Conservation (phyloP, 78 protist species). For the Tieghemostelium lacteum region DNA sequence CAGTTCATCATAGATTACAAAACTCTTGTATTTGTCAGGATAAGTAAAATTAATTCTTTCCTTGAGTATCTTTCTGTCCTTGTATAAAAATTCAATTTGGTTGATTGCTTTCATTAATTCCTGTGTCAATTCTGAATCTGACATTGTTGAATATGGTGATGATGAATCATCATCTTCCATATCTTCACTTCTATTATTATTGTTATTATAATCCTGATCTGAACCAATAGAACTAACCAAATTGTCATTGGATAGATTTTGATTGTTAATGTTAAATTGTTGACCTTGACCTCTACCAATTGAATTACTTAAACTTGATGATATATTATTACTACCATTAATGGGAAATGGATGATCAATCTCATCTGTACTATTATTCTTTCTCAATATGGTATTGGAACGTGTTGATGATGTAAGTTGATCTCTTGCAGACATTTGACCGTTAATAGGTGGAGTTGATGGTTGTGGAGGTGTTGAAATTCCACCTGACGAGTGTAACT, state of each 20-base stretch:
- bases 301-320: background rate
- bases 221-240: background rate
- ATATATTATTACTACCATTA: background rate
- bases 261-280: too few relatives aligned
- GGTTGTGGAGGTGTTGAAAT: background rate
- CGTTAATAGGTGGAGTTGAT: background rate
- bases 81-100: constrained; percentile 34
- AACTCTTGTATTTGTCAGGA: constrained; percentile 60
- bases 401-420: background rate
- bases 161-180: background rate
- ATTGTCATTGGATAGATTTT: too few relatives aligned
- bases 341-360: background rate
- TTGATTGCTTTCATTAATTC: constrained; percentile 34
- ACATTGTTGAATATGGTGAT: background rate
- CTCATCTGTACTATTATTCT: background rate
- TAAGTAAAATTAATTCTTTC: constrained; percentile 60
- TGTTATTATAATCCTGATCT: background rate
- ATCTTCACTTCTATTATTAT: background rate
- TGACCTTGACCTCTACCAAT: background rate
- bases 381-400: background rate
- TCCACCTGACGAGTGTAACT: background rate
- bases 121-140: background rate
- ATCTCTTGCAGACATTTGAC: background rate
- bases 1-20: constrained; percentile 29
- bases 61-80: constrained; percentile 56